A percentile compares a stretch with the other conserved stretches of the same genome.
Evolutionary conservation across 768 basidiomycete genomes (phyloP).

Genomic region (Phaeotremella fagi): DNA sequence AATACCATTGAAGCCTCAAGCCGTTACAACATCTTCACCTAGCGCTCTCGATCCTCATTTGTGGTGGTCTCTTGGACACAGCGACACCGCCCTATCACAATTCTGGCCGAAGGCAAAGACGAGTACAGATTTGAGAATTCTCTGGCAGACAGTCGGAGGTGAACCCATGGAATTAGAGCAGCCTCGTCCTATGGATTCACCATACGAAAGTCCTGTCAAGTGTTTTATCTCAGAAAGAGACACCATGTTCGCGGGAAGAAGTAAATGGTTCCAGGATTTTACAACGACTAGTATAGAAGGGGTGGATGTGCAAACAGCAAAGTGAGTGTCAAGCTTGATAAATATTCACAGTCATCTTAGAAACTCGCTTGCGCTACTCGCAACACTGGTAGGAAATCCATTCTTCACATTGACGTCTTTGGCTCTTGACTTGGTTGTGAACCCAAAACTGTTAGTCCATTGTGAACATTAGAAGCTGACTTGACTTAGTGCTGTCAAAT

Average conservation of each 20-base stretch:
- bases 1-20: constrained; percentile 47
- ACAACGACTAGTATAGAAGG: constrained; percentile 20
- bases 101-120: no score
- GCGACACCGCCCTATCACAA: constrained; percentile 5
- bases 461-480: background rate
- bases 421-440: constrained; percentile 42
- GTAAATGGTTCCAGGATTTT: constrained; percentile 35
- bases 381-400: constrained; percentile 34
- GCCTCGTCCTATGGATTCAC: constrained; percentile 18
- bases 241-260: constrained; percentile 21
- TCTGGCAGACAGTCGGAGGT: constrained; percentile 41
- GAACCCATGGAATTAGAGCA: constrained; percentile 47
- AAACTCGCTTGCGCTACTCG: constrained; percentile 27
- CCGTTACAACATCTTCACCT: constrained; percentile 41
- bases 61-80: constrained; percentile 15
- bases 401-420: constrained; percentile 43
- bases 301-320: constrained; percentile 28
- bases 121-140: no score
- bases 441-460: constrained; percentile 14
- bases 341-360: constrained; percentile 5
- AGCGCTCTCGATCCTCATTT: constrained; percentile 47
- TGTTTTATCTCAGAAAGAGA: constrained; percentile 32
- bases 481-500: constrained; percentile 44
- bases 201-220: constrained; percentile 40
- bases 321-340: background rate